Evolutionary conservation across 2,329 filamentous ascomycete genomes (phyloP).

Genomic region (Shiraia sp.): DNA sequence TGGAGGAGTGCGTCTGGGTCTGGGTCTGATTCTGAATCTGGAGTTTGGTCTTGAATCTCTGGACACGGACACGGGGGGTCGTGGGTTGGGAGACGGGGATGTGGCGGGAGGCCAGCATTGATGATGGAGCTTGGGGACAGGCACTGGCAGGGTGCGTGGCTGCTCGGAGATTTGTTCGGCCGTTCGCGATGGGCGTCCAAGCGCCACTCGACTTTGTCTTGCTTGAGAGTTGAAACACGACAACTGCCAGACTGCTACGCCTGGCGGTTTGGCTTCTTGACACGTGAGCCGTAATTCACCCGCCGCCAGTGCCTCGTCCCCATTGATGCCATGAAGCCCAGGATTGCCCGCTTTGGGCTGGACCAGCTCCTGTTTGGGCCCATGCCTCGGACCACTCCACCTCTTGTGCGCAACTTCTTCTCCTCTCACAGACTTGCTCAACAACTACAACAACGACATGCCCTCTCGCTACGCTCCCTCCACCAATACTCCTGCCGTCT

Average conservation of each 20-base stretch:
- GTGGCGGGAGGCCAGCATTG: not conserved
- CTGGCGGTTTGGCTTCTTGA: not conserved
- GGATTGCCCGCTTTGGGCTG: conserved; percentile 26
- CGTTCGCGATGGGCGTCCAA: conserved; percentile 2
- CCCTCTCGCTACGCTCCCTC: conserved; percentile 9
- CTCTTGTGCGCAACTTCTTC: conserved; percentile 33
- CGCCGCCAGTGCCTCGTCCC: conserved; percentile 3
- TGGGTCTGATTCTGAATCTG: too few species aligned
- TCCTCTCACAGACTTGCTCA: too few species aligned
- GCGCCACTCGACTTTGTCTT: not conserved
- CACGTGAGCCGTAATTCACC: conserved; percentile 14
- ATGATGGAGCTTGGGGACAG: not conserved
- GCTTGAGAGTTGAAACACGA: conserved; percentile 14
- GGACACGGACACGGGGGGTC: not conserved
- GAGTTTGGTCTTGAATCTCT: not conserved
- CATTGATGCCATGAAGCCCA: conserved; percentile 29
- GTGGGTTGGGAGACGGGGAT: not conserved
- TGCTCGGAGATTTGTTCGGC: conserved; percentile 1
- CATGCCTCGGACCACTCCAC: conserved; percentile 13
- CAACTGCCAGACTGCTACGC: conserved; percentile 7
- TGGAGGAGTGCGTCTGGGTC: too few species aligned
- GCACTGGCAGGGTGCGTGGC: not conserved
- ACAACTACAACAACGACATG: conserved; percentile 14
- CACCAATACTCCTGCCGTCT: conserved; percentile 18
- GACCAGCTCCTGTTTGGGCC: conserved; percentile 26